Evolutionary conservation across 805 yeast genomes (phyloP), one percentile per base, ranked within the genome.

Genomic region (Hanseniaspora occidentalis): DNA sequence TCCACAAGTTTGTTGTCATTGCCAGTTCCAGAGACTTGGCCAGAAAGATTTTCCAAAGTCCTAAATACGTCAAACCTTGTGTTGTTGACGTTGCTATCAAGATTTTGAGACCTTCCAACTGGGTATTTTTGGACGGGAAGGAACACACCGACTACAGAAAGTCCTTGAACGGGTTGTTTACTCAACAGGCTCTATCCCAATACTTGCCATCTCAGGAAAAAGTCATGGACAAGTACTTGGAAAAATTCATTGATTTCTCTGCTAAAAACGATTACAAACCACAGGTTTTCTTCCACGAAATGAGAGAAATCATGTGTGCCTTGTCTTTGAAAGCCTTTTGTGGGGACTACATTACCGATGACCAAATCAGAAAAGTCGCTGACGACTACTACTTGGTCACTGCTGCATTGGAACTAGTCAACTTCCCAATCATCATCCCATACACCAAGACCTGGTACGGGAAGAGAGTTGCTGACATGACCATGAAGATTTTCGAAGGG

Each of bases 391-490:
- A 77, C 64, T 67, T 75, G 48, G 83, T 92, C 49, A 92, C 98
- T 11, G 95, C 95, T 45, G 98, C 98, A 21, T 72, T 92, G 56
- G 98, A 92, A 66, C 74, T 92, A 50, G 98, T 92, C 46, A 92
- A 92, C 69, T 92, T 92, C 77, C 98, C 98, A 47, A 84, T 92
- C 53, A 89, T 92, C 48, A 61, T 92, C 37, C 98, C 98, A 23
- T 92, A 72, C 70, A 86, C 98, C 46, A 92, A 89, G 67, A 81
- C 98, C 26, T 92, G 98, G 98, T 84, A 88, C 63, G 98, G 98
- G 50, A 80, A 84, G 67, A 77, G 72, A 57, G 82, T 88, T 54
- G 94, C 96, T 43, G 95, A 92, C 59, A 75, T 79, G 70, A 84
- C 95, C 14, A 89, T 92, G 96, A 79, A 76, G 51, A 79, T 85